Base-by-base conservation (phyloP, 1,139 yeast genomes). In the Sugiyamaella paludigena region DNA sequence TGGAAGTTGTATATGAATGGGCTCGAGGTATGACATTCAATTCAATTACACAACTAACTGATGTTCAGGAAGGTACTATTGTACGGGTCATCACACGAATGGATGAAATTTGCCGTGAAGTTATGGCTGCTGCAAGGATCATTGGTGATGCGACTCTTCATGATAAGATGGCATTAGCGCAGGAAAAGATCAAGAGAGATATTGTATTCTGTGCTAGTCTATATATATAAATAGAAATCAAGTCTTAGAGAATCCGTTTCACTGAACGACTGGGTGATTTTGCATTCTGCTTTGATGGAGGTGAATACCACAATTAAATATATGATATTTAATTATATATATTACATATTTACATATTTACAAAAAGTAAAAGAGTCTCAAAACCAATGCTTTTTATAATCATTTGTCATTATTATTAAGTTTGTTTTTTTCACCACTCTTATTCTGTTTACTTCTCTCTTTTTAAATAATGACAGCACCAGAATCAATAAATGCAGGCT, bases 1-100 rank as follows among this genome's bases (percentile, higher is more conserved):
- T 87, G 67, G 92, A 89, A 65, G 96, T 89, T 10, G 96, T 92
- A 3, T 92, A 92, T 65, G 98, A 92, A 68, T 92, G 99, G 99
- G 97, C 98, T 1, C 77, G 95, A 57, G 99, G 98, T 1, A 77
- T 89, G 76, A 78, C 94, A 0, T 92, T 92, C 71, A 85, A 85
- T 56, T 94, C 87, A 51, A 92, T 92, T 58, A 92, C 91, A 84
- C 84, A 81, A 53, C 77, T 88, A 56, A 86, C 95, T 56, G 82
- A 81, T 16, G 97, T 91, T 62, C 92, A 94, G 31, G 99, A 92
- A 69, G 99, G 99, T 34, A 87, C 97, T 0, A 94, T 92, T 66
- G 98, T 92, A n/a, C 77, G 98, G 61, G 98, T 92, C 7, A 92
- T 92, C 45, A 88, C 96, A 2, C 78, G 98, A 60, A 72, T 92